Percentiles rank a stretch among this genome's conserved stretches.
phyloP scores from a whole-genome alignment of 768 basidiomycete genomes.

The Cystobasidium tubakii region DNA sequence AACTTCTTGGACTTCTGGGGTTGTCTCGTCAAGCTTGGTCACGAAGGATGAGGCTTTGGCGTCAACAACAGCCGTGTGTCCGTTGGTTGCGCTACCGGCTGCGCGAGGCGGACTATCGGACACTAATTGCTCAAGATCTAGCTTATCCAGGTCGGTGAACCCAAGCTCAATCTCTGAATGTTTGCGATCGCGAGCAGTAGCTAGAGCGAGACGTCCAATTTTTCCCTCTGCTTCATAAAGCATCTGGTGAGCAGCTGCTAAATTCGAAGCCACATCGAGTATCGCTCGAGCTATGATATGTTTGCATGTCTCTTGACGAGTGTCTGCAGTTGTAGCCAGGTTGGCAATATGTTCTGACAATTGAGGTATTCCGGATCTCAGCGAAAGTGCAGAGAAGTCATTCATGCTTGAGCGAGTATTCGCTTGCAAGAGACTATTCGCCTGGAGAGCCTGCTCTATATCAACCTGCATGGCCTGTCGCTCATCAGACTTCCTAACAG shows the following conservation, averaged over 20 bases:
- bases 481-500: no score
- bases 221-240: constrained; percentile 2
- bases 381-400: constrained; percentile 20
- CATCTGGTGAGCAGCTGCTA: constrained; percentile 6
- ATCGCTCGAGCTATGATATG: background rate
- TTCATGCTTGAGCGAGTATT: background rate
- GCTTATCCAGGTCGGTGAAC: constrained; percentile 28
- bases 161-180: constrained; percentile 36
- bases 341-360: background rate
- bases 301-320: background rate
- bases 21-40: background rate
- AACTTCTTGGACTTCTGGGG: background rate
- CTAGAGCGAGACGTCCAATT: background rate
- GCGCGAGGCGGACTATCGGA: background rate
- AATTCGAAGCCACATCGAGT: background rate
- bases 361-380: constrained; percentile 23
- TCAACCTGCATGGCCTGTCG: constrained; percentile 8
- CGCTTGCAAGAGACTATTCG: background rate
- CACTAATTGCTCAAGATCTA: constrained; percentile 21
- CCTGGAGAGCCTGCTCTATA: constrained; percentile 6
- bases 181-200: constrained; percentile 23
- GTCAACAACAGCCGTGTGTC: background rate
- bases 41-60: background rate
- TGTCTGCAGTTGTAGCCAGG: background rate
- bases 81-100: background rate